These are phyloP conservation scores for Tetracentron sinense DNA, from an alignment of 164 flowering plant genomes.

Conservation along the genomic window DNA sequence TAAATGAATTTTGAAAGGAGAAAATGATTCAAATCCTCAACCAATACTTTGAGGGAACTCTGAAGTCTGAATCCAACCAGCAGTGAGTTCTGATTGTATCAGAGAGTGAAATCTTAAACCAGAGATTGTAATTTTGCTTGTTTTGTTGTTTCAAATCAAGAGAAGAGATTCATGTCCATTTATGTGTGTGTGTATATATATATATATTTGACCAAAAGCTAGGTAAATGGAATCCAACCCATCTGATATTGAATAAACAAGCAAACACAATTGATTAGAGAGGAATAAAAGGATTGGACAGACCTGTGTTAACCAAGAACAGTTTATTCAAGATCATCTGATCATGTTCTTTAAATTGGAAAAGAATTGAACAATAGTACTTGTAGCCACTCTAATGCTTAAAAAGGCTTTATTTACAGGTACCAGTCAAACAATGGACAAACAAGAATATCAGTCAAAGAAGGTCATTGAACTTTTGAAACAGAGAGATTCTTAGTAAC, in stretches of 20 bases:
- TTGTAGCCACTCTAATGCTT: conserved; percentile 11
- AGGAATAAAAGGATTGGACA: not conserved
- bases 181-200: too few species aligned
- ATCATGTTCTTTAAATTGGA: not conserved
- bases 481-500: conserved; percentile 9
- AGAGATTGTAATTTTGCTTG: too few species aligned
- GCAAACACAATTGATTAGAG: not conserved
- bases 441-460: conserved; percentile 9
- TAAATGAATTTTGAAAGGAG: too few species aligned
- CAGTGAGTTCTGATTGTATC: too few species aligned
- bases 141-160: too few species aligned
- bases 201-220: not conserved
- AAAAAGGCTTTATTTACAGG: conserved; percentile 12
- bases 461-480: conserved; percentile 14
- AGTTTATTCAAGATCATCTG: conserved; percentile 5
- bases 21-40: too few species aligned
- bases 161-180: too few species aligned
- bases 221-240: not conserved
- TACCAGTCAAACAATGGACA: conserved; percentile 8
- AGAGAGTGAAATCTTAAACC: too few species aligned
- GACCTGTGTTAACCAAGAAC: conserved; percentile 1
- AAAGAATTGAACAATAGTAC: conserved; percentile 4
- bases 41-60: too few species aligned
- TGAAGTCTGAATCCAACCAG: too few species aligned
- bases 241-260: not conserved